Evolutionary conservation across 768 basidiomycete species (phyloP), one percentile per base, ranked within the genome.

Genomic region (Glaciozyma martinii): DNA sequence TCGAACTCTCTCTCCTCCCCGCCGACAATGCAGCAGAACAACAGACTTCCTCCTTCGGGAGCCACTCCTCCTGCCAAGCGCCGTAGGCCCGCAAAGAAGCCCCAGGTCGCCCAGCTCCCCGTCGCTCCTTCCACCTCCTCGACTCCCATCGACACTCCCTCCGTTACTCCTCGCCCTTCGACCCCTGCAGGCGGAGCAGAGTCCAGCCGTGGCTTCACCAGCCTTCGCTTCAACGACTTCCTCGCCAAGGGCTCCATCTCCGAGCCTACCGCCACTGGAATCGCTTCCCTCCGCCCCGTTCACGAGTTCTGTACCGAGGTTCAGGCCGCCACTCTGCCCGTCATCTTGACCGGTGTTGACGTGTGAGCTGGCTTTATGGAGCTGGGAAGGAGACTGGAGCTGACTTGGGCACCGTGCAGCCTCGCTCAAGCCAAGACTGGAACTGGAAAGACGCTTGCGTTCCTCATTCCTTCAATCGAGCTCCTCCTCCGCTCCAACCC

Each of bases 361-460:
- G 37, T 59, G 57, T 64, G 58, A 59, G 63, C 33, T 18, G 32
- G 4, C 18, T 19, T 23, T n/a, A n/a, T 13, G 29, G 21, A 54
- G 32, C 21, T 1, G 9, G 5, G 29, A 30, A 0, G 15, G 10
- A 54, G 53, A 21, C 13, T 19, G 19, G 32, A 33, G 44, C 42
- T 30, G 27, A 21, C 13, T n/a, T 56, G 6, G 44, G 7, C 27
- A 25, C n/a, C 29, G 3, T 1, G n/a, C 55, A 66, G 64, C 23
- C 71, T 74, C 59, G 73, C 72, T 0, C 71, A 74, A 55, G 72
- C 72, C 19, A 71, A 70, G 58, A 74, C 73, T 0, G 73, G 73
- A 37, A 86, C 85, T 18, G 85, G 85, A 75, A 78, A 78, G 77
- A 80, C 79, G 29, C 62, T 79, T 12, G 78, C 76, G 3, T 80